Percentiles rank a stretch among this genome's conserved stretches.
These are phyloP conservation scores for Emmonsiellopsis sp. DNA, from an alignment of 2,329 filamentous ascomycete genomes.

Conservation along the genomic window DNA sequence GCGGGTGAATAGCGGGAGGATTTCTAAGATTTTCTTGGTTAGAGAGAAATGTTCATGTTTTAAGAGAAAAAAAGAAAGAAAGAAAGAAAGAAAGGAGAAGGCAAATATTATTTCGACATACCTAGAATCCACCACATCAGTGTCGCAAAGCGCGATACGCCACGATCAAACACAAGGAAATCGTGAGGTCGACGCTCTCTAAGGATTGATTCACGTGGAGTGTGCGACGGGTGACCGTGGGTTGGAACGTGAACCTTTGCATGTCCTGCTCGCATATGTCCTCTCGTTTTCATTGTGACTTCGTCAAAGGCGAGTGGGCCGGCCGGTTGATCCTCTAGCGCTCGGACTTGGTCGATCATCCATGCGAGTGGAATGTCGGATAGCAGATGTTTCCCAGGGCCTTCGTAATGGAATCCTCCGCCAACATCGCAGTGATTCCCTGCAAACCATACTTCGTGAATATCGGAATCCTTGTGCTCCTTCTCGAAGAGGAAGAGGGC, in stretches of 20 bases:
- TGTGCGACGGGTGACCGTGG: not conserved
- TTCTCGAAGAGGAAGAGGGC: constrained; percentile 31
- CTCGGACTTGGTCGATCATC: constrained; percentile 42
- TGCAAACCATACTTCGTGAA: constrained; percentile 48
- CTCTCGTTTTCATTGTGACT: constrained; percentile 9
- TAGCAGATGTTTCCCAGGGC: constrained; percentile 23
- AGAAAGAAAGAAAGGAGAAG: too few species aligned
- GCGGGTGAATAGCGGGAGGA: constrained; percentile 26
- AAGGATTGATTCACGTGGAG: not conserved
- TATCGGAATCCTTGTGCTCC: constrained; percentile 25
- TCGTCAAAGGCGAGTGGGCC: constrained; percentile 16
- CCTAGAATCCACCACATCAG: constrained; percentile 27
- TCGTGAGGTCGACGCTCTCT: constrained; percentile 20
- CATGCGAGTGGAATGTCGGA: constrained; percentile 44
- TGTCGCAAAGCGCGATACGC: constrained; percentile 16
- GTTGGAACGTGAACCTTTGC: not conserved
- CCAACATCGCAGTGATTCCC: constrained; percentile 47
- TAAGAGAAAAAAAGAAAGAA: too few species aligned
- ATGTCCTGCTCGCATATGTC: constrained; percentile 9
- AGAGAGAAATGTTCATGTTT: not conserved
- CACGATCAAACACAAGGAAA: constrained; percentile 22
- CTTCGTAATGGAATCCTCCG: constrained; percentile 40
- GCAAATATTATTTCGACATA: constrained; percentile 5
- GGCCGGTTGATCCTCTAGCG: constrained; percentile 13
- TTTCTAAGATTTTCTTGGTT: constrained; percentile 16